Percentiles rank a stretch among this genome's conserved stretches.
Evolutionary conservation across 495 filamentous ascomycete genomes (phyloP).

Genomic region (Talaromyces borbonicus): DNA sequence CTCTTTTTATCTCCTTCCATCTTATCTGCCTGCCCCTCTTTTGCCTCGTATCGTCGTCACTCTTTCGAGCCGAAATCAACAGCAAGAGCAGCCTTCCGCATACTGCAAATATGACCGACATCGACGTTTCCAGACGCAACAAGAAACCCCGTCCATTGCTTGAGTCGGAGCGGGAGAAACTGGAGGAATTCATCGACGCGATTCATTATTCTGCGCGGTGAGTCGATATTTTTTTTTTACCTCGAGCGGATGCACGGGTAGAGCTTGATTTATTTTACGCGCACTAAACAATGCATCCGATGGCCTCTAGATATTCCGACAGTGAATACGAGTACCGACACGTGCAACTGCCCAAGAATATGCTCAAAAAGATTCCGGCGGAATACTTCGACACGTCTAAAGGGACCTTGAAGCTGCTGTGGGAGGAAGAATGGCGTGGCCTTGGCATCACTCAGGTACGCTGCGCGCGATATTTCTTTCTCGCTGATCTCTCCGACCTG

Average conservation of each 20-base stretch:
- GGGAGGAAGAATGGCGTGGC: slow-evolving; percentile 97
- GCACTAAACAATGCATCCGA: too few relatives aligned
- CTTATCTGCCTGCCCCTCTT: not conserved
- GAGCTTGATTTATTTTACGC: too few relatives aligned
- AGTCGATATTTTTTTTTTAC: not conserved
- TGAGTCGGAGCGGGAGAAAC: slow-evolving; percentile 67
- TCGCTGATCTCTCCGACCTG: too few relatives aligned
- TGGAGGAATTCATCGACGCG: slow-evolving; percentile 83
- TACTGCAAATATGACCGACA: slow-evolving; percentile 35
- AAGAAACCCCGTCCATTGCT: slow-evolving; percentile 68
- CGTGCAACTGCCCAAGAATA: slow-evolving; percentile 92
- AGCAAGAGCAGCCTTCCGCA: not conserved
- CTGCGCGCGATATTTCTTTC: too few relatives aligned
- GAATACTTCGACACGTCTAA: slow-evolving; percentile 89
- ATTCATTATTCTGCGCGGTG: slow-evolving; percentile 96
- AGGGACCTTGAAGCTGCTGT: slow-evolving; percentile 88
- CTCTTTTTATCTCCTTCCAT: not conserved
- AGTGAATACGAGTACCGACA: slow-evolving; percentile 87
- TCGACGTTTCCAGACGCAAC: slow-evolving; percentile 76
- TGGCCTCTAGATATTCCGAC: slow-evolving; percentile 63
- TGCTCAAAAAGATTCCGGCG: slow-evolving; percentile 93
- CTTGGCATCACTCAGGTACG: slow-evolving; percentile 89
- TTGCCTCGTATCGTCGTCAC: not conserved
- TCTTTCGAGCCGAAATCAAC: not conserved
- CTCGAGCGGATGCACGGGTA: slow-evolving; percentile 1